Base-by-base conservation (phyloP, 495 filamentous ascomycete genomes). In the Chaetomium fimeti region DNA sequence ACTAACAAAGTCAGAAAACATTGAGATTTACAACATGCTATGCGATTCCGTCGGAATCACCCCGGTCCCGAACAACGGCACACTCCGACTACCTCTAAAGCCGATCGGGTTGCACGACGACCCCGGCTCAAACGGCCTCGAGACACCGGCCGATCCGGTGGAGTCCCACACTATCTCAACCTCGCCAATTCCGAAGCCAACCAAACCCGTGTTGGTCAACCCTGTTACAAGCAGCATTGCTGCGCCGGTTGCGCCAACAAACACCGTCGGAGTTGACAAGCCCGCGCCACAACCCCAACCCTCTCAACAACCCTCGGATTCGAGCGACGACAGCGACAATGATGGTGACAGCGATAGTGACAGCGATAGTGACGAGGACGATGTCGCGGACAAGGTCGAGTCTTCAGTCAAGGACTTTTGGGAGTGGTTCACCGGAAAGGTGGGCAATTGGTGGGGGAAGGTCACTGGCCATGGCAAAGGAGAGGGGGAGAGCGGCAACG, bases 1-100 rank as follows among this genome's bases (percentile, higher is more conserved):
- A 7, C 53, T 45, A 62, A 72, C 60, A 36, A 51, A 59, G 11
- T n/a, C 70, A 91, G 89, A 94, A 84, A 99, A 99, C 65, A 90
- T 82, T 61, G 92, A 99, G 67, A 91, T 99, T 1, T 98, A 98
- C 72, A 95, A 96, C 67, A 90, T 98, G 57, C 73, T 99, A 38
- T 98, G 92, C 69, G 91, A 96, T 69, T 89, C 89, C 2, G 72
- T 97, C 38, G 87, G 87, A 7, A 77, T 97, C 56, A 66, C 72
- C 8, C 87, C 88, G 0, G 81, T 79, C 28, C 82, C 89, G 0
- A 94, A 93, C 71, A 96, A 96, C 71, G 92, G 93, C n/a, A 97
- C 92, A 0, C 72, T 97, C 22, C 87, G 89, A 22, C 83, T 96
- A 0, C 90, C 90, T 15, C 74, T 97, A 27, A 83, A 84, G 69